phyloP scores from a whole-genome alignment of 1,284 basidiomycete genomes.

The Lentinula novae-zelandiae region DNA sequence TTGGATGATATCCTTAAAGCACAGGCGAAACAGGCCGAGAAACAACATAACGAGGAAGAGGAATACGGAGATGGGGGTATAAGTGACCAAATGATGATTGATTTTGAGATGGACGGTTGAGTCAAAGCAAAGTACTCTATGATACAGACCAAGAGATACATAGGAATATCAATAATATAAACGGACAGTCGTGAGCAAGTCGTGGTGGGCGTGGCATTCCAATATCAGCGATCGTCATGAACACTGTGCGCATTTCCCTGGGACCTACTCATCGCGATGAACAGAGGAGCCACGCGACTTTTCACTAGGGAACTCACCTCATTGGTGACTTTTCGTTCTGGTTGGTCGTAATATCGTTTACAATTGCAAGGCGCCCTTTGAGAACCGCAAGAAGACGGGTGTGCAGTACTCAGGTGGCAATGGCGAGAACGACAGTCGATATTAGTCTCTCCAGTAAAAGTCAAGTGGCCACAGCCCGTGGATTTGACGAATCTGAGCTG shows the following conservation, averaged over 20 bases:
- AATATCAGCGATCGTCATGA: constrained; percentile 14
- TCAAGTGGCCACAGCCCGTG: constrained; percentile 50
- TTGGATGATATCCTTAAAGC: constrained; percentile 80
- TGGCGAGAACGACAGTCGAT: constrained; percentile 48
- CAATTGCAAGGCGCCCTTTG: constrained; percentile 41
- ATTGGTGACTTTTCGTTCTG: constrained; percentile 26
- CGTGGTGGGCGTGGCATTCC: constrained; percentile 8
- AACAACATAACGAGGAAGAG: constrained; percentile 51
- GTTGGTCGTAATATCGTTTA: constrained; percentile 51
- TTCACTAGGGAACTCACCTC: constrained; percentile 28
- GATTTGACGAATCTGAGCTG: constrained; percentile 50
- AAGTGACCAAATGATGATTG: constrained; percentile 60
- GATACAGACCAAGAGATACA: constrained; percentile 2
- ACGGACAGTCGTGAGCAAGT: background rate
- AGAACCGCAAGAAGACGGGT: constrained; percentile 43
- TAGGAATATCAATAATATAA: constrained; percentile 10
- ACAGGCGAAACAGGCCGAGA: constrained; percentile 70
- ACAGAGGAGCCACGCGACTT: background rate
- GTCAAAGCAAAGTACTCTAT: background rate
- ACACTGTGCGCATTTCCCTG: constrained; percentile 41
- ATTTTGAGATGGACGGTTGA: constrained; percentile 40
- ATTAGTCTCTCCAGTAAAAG: constrained; percentile 43
- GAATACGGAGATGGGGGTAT: constrained; percentile 73
- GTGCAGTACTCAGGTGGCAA: constrained; percentile 47
- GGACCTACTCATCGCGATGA: constrained; percentile 26